A percentile compares a stretch with the other conserved stretches of the same genome.
Evolutionary conservation across 768 basidiomycete species (phyloP).

Genomic region (Boletus barrowsii): DNA sequence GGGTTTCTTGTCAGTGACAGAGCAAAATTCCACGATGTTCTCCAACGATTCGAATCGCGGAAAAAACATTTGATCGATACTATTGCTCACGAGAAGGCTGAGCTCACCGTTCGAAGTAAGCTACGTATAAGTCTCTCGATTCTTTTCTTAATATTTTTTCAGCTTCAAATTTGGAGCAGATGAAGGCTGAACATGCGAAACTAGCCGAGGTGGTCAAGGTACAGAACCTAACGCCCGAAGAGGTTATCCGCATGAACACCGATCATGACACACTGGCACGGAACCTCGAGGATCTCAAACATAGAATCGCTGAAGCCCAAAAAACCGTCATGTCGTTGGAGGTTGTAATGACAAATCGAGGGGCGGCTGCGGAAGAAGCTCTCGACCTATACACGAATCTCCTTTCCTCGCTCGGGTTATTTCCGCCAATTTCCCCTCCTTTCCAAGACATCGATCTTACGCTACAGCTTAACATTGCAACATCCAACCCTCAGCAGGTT

Average conservation of each 20-base stretch:
- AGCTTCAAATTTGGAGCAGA: constrained; percentile 62
- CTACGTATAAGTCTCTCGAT: not conserved
- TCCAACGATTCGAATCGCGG: constrained; percentile 65
- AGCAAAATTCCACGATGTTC: constrained; percentile 74
- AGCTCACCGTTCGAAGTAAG: constrained; percentile 55
- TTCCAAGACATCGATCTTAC: constrained; percentile 72
- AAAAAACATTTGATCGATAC: constrained; percentile 66
- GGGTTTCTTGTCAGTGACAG: constrained; percentile 67
- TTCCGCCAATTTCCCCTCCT: constrained; percentile 69
- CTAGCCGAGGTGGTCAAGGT: constrained; percentile 67
- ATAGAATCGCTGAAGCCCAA: constrained; percentile 72
- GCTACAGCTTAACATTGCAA: constrained; percentile 77
- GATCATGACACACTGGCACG: constrained; percentile 79
- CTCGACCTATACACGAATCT: constrained; percentile 75
- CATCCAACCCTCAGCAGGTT: constrained; percentile 66
- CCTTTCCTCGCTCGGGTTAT: constrained; percentile 71
- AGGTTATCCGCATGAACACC: constrained; percentile 86
- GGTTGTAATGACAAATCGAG: constrained; percentile 76
- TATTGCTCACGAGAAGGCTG: constrained; percentile 65
- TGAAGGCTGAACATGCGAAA: constrained; percentile 61
- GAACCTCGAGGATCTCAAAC: constrained; percentile 72
- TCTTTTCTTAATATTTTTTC: constrained; percentile 3
- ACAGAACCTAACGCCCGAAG: constrained; percentile 90
- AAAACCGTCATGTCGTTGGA: constrained; percentile 76
- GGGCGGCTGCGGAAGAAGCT: constrained; percentile 77